Base-by-base conservation (phyloP, 192 early-diverging fungal species). In the Backusella mclennaniae region DNA sequence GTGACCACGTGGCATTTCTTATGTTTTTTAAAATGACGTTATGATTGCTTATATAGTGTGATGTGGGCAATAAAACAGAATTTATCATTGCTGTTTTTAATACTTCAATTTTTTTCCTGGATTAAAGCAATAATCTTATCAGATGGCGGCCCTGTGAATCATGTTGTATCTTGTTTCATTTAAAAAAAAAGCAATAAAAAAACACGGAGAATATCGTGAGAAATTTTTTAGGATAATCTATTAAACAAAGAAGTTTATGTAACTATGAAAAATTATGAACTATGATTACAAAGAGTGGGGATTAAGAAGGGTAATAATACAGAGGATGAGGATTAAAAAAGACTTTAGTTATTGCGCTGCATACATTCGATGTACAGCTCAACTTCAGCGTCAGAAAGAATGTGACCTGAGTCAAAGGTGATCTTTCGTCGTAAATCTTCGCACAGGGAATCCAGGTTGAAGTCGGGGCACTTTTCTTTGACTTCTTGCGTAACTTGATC, bases 321-420 rank as follows among this genome's bases (percentile, higher is more conserved):
- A 63, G 12, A 63, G 56, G 56, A 63, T 63, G 26, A 14, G 26
- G 56, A 29, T 4, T 63, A 46, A 44, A 41, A 41, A 70, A 15
- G 36, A 26, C 11, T 23, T 44, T 46, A 71, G 21, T 26, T 31
- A 44, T 71, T 71, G 26, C 70, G 35, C 29, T 71, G 39, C 7
- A 71, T 71, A 31, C 70, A 71, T 49, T 71, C 42, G 29, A 71
- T 71, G 42, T 49, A 49, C 23, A 71, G 44, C 23, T 71, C 44
- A 6, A 71, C 70, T 46, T 71, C 70, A 19, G 39, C 70, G 46
- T 71, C 70, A 23, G 70, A 31, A 12, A 71, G 39, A 21, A 71
- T 49, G 19, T 71, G 70, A 1, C 42, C 15, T 6, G 39, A 71
- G 21, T 71, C 44, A 49, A 71, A 49, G 4, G 70, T 31, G 21